phyloP scores from a whole-genome alignment of 495 filamentous ascomycete species.

The Lichina pygmaea region DNA sequence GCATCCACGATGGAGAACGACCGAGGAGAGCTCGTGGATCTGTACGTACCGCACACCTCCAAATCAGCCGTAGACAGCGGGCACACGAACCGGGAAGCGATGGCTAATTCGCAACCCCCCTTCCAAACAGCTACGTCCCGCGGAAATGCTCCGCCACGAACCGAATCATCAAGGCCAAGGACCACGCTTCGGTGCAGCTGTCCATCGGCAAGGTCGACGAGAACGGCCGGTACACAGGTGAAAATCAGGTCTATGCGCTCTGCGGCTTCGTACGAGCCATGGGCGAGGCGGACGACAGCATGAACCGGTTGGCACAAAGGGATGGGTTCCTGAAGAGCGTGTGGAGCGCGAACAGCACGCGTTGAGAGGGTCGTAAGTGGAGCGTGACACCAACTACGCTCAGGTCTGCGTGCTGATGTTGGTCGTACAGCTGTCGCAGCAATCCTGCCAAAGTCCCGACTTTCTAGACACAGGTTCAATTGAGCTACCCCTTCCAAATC shows the following conservation, averaged over 20 bases:
- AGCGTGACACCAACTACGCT: not conserved
- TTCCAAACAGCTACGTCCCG: slow-evolving; percentile 69
- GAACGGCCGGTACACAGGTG: slow-evolving; percentile 83
- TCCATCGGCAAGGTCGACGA: slow-evolving; percentile 19
- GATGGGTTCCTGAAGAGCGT: slow-evolving; percentile 93
- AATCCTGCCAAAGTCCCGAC: not conserved
- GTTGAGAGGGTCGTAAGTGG: slow-evolving; percentile 15
- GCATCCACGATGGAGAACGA: slow-evolving; percentile 74
- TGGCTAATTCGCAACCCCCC: slow-evolving; percentile 7
- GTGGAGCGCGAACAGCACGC: slow-evolving; percentile 52
- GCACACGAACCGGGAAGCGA: slow-evolving; percentile 1
- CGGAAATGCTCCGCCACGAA: slow-evolving; percentile 36
- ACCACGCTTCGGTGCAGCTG: slow-evolving; percentile 19
- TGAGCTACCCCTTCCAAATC: no score
- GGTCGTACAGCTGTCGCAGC: not conserved
- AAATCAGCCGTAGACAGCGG: slow-evolving; percentile 1
- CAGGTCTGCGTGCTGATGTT: not conserved
- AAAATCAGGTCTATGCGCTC: slow-evolving; percentile 91
- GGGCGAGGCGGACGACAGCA: slow-evolving; percentile 87
- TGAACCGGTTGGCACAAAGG: slow-evolving; percentile 86
- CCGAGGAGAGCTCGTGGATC: slow-evolving; percentile 95
- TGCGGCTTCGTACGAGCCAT: slow-evolving; percentile 95
- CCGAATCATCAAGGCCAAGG: slow-evolving; percentile 95
- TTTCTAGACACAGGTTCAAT: no score
- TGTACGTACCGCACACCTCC: slow-evolving; percentile 29